Percentiles rank a stretch among this genome's conserved stretches.
Evolutionary conservation across 2,329 filamentous ascomycete genomes (phyloP).

Genomic region (Colletotrichum tabaci): DNA sequence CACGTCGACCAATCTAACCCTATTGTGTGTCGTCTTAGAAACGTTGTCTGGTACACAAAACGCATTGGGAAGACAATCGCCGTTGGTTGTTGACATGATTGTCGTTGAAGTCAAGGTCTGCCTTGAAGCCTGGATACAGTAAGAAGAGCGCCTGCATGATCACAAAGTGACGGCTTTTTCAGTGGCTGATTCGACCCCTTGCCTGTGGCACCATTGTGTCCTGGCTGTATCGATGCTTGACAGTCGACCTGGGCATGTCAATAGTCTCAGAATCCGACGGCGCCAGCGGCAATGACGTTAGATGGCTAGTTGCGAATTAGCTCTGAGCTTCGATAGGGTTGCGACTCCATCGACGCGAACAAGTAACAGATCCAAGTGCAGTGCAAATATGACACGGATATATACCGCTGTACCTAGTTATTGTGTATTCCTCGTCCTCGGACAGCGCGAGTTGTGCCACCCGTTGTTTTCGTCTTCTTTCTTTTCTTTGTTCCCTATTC

Average conservation of each 20-base stretch:
- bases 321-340: neutral
- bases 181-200: neutral
- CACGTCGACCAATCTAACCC: conserved; percentile 30
- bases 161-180: neutral
- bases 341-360: neutral
- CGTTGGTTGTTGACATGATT: neutral
- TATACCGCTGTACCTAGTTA: neutral
- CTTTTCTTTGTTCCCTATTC: conserved; percentile 22
- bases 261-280: neutral
- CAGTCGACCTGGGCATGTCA: neutral
- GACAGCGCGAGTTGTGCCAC: too few species aligned
- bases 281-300: neutral
- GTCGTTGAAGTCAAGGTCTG: neutral
- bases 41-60: neutral
- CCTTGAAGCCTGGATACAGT: too few species aligned
- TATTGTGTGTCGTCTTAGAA: conserved; percentile 29
- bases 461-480: conserved; percentile 2
- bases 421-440: neutral
- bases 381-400: neutral
- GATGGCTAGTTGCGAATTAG: neutral
- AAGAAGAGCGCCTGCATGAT: neutral
- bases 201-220: neutral
- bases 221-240: neutral
- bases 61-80: neutral
- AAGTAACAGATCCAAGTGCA: neutral